A percentile compares a stretch with the other conserved stretches of the same genome.
Evolutionary conservation across 2,329 filamentous ascomycete genomes (phyloP).

Genomic region (Rosellinia necatrix): DNA sequence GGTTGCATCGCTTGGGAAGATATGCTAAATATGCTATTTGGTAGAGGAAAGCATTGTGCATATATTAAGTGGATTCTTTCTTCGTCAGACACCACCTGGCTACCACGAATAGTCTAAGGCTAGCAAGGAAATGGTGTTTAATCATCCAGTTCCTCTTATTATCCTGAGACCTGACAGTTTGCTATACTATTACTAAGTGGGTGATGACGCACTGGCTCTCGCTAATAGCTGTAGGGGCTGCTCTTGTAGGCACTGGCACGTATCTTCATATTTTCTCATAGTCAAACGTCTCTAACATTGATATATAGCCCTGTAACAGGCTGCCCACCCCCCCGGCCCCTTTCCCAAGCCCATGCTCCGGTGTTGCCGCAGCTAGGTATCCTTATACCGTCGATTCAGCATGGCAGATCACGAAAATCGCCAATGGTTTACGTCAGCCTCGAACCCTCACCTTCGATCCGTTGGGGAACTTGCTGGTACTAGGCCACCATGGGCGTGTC

Average conservation of each 20-base stretch:
- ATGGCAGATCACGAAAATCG: slow-evolving; percentile 39
- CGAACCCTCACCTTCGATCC: slow-evolving; percentile 37
- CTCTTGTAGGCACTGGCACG: slow-evolving; percentile 21
- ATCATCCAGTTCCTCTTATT: too few relatives aligned
- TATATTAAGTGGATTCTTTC: slow-evolving; percentile 9
- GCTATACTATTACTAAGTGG: too few relatives aligned
- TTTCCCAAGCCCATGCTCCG: slow-evolving; percentile 35
- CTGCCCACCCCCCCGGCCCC: slow-evolving; percentile 25
- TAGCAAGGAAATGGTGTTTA: too few relatives aligned
- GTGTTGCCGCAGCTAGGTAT: slow-evolving; percentile 32
- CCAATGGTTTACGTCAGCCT: slow-evolving; percentile 35
- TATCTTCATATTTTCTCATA: not conserved
- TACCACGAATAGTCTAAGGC: not conserved
- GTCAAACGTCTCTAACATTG: not conserved
- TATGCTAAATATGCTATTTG: not conserved
- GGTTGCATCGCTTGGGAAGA: not conserved
- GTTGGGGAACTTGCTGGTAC: slow-evolving; percentile 37
- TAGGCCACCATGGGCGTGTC: slow-evolving; percentile 39
- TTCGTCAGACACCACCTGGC: not conserved
- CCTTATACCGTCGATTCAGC: slow-evolving; percentile 34
- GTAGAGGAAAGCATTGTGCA: not conserved
- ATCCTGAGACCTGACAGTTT: too few relatives aligned
- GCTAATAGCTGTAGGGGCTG: slow-evolving; percentile 10
- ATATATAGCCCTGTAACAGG: slow-evolving; percentile 14
- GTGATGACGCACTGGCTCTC: slow-evolving; percentile 25